Conservation (phyloP, 2,329 filamentous ascomycete genomes). For the Emmonsia crescens region DNA sequence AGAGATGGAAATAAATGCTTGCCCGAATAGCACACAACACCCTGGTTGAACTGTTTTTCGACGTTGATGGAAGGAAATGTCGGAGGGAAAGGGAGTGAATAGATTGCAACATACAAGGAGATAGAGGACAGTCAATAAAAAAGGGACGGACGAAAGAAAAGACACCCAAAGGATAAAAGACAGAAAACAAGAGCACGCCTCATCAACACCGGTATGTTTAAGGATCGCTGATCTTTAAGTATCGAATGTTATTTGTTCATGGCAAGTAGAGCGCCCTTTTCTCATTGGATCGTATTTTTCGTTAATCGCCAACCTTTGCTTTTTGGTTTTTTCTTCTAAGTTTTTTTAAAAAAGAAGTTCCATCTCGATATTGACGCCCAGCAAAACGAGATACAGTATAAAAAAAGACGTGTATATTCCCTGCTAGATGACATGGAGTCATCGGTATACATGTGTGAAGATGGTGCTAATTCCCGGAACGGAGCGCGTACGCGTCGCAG, state of each 20-base stretch:
- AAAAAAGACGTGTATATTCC: not conserved
- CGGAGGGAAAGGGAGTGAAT: not conserved
- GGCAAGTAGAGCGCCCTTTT: not conserved
- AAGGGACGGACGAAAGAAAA: not conserved
- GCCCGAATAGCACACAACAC: not conserved
- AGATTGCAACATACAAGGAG: not conserved
- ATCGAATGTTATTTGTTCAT: not conserved
- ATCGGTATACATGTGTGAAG: not conserved
- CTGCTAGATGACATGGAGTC: not conserved
- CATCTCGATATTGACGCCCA: not conserved
- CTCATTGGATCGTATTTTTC: constrained; percentile 3
- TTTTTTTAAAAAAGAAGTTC: not conserved
- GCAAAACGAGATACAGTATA: not conserved
- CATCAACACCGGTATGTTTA: not conserved
- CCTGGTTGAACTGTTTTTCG: not conserved
- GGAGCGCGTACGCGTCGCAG: not conserved
- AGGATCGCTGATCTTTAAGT: not conserved
- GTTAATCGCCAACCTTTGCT: not conserved
- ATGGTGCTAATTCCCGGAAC: not conserved
- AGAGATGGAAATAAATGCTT: not conserved
- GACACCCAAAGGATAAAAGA: not conserved
- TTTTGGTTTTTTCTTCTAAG: not conserved
- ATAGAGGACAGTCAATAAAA: not conserved
- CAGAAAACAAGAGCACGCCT: not conserved
- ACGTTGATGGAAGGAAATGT: not conserved